These are phyloP conservation scores for Talinum fruticosum DNA, from an alignment of 148 eudicot genomes.

Conservation along the genomic window DNA sequence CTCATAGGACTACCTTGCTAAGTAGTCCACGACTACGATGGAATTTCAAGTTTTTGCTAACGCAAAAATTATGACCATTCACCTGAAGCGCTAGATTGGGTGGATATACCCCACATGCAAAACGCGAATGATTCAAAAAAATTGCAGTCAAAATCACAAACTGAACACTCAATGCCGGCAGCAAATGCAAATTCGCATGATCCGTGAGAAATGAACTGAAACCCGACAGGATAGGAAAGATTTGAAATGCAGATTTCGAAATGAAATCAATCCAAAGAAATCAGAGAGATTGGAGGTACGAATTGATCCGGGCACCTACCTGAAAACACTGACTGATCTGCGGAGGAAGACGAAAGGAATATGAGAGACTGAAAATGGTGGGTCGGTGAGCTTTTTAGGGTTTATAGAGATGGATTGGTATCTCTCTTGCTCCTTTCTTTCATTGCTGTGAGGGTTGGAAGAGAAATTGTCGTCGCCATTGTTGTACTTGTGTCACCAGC, in stretches of 20 bases:
- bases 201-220: background rate
- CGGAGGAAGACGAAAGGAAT: background rate
- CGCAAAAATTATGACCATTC: background rate
- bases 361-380: background rate
- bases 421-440: background rate
- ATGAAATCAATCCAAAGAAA: background rate
- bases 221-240: background rate
- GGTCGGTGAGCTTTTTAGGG: background rate
- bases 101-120: background rate
- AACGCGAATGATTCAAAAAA: background rate
- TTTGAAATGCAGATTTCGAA: constrained; percentile 9
- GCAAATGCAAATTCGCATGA: background rate
- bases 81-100: background rate
- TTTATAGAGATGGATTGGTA: background rate
- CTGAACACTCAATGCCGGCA: too few species aligned
- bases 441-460: background rate
- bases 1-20: too few species aligned
- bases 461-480: constrained; percentile 8
- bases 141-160: background rate
- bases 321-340: background rate
- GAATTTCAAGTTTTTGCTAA: background rate
- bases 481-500: constrained; percentile 15
- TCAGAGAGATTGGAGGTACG: background rate
- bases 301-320: constrained; percentile 11
- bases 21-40: too few species aligned